A percentile compares a stretch with the other conserved stretches of the same genome.
These are phyloP conservation scores for Lasiodiplodia sp. DNA, from an alignment of 2,329 filamentous ascomycete genomes.

Conservation along the genomic window DNA sequence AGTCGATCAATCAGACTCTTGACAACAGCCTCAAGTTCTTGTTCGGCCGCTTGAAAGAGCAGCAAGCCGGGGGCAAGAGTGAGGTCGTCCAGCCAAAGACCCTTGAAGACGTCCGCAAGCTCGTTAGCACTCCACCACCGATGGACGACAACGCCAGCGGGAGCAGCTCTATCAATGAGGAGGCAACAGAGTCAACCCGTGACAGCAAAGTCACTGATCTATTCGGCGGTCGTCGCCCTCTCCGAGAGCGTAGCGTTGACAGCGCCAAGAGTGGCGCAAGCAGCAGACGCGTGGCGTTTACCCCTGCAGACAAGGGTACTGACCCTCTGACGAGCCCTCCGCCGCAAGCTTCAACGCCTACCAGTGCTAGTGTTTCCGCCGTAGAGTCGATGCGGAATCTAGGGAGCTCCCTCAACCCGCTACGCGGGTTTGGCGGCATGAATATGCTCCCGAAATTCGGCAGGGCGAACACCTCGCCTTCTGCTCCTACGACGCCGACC, in stretches of 20 bases:
- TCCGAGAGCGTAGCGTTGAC: conserved; percentile 78
- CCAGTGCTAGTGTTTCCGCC: conserved; percentile 61
- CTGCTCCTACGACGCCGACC: conserved; percentile 43
- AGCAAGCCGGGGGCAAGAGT: conserved; percentile 49
- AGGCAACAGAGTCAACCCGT: conserved; percentile 34
- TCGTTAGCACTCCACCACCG: conserved; percentile 73
- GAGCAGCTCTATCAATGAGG: conserved; percentile 60
- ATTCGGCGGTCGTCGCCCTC: conserved; percentile 69
- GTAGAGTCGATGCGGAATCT: conserved; percentile 84
- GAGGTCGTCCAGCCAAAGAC: conserved; percentile 65
- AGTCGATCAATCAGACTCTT: conserved; percentile 88
- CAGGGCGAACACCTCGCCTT: conserved; percentile 56
- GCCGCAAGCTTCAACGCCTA: conserved; percentile 35
- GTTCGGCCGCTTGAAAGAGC: conserved; percentile 84
- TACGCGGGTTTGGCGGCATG: conserved; percentile 79
- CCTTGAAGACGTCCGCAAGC: conserved; percentile 87
- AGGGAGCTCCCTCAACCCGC: conserved; percentile 81
- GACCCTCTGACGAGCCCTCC: conserved; percentile 20
- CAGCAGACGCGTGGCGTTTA: conserved; percentile 65
- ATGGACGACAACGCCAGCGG: conserved; percentile 63
- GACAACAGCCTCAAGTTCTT: conserved; percentile 95
- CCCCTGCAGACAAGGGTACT: conserved; percentile 37
- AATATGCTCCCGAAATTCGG: conserved; percentile 79
- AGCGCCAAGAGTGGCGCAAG: conserved; percentile 71
- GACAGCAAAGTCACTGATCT: conserved; percentile 65